These are phyloP conservation scores for Gaultheria prostrata DNA, from an alignment of 148 eudicot genomes.

Conservation along the genomic window DNA sequence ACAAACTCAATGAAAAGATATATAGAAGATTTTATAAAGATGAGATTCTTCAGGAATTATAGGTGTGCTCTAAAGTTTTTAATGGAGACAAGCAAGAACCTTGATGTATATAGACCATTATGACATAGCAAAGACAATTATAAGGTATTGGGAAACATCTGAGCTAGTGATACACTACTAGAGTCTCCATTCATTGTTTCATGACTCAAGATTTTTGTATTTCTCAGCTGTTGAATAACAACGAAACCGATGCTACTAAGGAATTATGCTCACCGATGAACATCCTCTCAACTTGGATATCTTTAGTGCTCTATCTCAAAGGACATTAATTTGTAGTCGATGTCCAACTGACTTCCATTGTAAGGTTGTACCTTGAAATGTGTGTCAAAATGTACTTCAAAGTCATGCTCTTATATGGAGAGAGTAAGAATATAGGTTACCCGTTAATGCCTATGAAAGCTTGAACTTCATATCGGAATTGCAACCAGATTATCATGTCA, in stretches of 20 bases:
- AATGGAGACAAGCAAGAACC: background rate
- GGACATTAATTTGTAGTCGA: background rate
- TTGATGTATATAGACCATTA: background rate
- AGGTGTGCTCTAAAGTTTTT: background rate
- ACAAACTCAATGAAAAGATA: background rate
- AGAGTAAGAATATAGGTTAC: background rate
- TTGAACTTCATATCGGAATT: background rate
- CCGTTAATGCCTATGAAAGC: conserved; percentile 3
- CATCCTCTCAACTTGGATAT: background rate
- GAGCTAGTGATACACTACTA: background rate
- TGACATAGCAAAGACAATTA: too few species aligned
- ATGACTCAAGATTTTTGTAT: background rate
- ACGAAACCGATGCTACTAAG: background rate
- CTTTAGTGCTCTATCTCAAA: background rate
- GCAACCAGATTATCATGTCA: background rate
- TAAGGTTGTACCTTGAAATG: background rate
- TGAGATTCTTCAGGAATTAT: background rate
- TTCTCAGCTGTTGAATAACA: background rate
- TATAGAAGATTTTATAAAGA: background rate
- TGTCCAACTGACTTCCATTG: background rate
- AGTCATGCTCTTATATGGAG: background rate
- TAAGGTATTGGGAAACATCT: too few species aligned
- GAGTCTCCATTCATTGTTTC: background rate
- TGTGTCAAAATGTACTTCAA: background rate
- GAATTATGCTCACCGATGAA: conserved; percentile 6